Conservation (phyloP, 176 grass and related monocot genomes). For the Chloris gayana region DNA sequence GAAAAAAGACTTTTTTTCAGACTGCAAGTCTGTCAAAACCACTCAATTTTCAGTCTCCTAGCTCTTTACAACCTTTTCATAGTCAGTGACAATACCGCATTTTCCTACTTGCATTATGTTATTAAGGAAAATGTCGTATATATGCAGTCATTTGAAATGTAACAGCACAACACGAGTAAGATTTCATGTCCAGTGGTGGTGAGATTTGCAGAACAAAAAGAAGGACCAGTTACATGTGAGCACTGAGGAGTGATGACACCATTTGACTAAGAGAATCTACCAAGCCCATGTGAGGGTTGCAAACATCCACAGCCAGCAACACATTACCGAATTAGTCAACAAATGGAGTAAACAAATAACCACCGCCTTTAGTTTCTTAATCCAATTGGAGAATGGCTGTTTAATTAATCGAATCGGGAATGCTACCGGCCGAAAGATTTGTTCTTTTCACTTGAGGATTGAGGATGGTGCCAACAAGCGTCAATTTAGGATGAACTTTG, state of each 20-base stretch:
- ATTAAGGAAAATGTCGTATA: background rate
- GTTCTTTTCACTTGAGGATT: background rate
- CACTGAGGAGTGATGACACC: conserved; percentile 1
- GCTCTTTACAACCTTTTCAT: background rate
- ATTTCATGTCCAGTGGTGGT: background rate
- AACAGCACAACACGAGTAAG: background rate
- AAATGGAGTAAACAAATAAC: conserved; percentile 29
- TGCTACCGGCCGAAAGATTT: background rate
- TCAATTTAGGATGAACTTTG: background rate
- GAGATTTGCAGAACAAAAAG: conserved; percentile 3
- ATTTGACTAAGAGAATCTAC: conserved; percentile 20
- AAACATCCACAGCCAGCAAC: conserved; percentile 27
- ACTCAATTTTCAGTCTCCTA: background rate
- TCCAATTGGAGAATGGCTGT: conserved; percentile 26
- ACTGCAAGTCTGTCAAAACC: background rate
- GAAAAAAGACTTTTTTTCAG: background rate
- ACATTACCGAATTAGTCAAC: conserved; percentile 23
- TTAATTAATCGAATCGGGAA: conserved; percentile 3
- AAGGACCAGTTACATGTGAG: background rate
- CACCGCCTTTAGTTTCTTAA: background rate
- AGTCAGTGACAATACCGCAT: background rate
- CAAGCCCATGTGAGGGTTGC: background rate
- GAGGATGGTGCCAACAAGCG: background rate
- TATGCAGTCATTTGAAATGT: background rate
- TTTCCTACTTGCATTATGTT: background rate